These are phyloP conservation scores for Candida xyloterini DNA, from an alignment of 805 yeast genomes.

Conservation along the genomic window DNA sequence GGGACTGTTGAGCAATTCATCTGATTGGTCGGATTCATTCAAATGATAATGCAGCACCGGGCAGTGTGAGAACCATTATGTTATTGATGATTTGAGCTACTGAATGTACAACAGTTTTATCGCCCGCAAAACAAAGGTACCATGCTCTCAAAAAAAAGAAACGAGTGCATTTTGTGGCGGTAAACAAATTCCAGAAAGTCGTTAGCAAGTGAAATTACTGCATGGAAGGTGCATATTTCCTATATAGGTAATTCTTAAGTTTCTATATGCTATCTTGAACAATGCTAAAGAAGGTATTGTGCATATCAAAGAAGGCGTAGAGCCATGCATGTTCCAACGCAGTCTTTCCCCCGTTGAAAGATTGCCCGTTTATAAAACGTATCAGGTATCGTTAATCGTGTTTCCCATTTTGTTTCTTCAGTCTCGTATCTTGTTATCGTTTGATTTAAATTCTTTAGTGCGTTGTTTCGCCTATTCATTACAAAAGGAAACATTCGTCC, in stretches of 20 bases:
- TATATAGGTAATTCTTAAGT: neutral
- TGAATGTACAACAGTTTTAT: neutral
- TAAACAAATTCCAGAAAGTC: neutral
- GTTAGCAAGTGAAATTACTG: neutral
- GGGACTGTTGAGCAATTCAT: no score
- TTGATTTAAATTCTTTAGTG: neutral
- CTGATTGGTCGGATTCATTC: no score
- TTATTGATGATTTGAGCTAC: no score
- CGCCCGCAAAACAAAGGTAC: neutral
- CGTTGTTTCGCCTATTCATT: neutral
- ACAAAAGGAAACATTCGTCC: neutral
- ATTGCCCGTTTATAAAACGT: neutral
- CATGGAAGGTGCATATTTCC: neutral
- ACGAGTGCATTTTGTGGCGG: neutral
- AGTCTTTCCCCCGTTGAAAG: no score
- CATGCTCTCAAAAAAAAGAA: neutral
- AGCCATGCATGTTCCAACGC: neutral
- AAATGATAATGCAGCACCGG: no score
- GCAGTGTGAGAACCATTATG: no score
- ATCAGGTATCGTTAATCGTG: neutral
- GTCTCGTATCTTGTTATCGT: neutral
- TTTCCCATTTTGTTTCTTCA: neutral
- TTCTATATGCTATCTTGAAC: neutral
- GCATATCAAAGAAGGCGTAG: neutral
- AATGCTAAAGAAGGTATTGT: neutral